A percentile compares a stretch with the other conserved stretches of the same genome.
Conservation (phyloP, 164 flowering plant species). For the Dillenia turbinata region DNA sequence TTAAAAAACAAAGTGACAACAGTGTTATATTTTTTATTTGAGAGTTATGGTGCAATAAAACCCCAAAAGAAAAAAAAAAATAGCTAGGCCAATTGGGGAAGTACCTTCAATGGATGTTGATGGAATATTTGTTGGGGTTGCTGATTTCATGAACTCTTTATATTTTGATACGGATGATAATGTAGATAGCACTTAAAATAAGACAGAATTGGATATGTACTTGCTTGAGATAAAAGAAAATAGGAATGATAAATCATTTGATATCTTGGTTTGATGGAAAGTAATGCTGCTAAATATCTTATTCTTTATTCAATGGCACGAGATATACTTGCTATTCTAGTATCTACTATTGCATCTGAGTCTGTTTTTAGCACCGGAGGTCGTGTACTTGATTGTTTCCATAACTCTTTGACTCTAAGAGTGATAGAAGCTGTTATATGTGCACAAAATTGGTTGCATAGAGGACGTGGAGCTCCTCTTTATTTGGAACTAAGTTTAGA, state of each 20-base stretch:
- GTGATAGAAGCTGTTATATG: constrained; percentile 10
- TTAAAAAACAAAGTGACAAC: no score
- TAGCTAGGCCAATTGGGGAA: no score
- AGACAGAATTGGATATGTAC: constrained; percentile 8
- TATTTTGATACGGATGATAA: background rate
- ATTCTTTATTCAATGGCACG: background rate
- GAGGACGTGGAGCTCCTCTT: no score
- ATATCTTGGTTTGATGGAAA: constrained; percentile 10
- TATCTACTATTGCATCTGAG: constrained; percentile 7
- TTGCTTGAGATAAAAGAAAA: constrained; percentile 8
- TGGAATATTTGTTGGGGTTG: background rate
- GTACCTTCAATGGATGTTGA: no score
- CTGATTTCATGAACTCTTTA: background rate
- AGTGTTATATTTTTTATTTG: no score
- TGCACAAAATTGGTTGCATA: background rate
- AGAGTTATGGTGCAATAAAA: no score
- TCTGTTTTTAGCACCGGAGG: constrained; percentile 8
- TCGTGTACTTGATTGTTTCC: no score
- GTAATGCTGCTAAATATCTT: background rate
- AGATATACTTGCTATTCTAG: constrained; percentile 3
- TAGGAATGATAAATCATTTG: background rate
- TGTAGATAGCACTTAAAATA: background rate
- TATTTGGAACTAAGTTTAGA: background rate
- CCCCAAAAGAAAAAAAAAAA: no score
- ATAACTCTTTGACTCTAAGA: constrained; percentile 7